Evolutionary conservation across 805 yeast species (phyloP).

Genomic region (Wickerhamiella brachini): DNA sequence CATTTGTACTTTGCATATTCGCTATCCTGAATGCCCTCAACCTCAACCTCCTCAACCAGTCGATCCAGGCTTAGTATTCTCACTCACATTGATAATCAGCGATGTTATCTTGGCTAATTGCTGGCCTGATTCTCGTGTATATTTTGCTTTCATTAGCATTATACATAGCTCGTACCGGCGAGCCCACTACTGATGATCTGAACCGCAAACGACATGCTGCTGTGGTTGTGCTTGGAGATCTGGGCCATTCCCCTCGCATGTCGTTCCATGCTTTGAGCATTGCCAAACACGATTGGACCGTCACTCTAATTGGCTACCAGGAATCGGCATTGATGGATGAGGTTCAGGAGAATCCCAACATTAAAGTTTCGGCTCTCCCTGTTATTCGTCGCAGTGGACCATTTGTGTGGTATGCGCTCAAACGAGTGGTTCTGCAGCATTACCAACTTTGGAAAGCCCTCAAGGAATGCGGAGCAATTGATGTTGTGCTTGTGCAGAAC

Average conservation of each 20-base stretch:
- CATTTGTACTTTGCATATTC: not conserved
- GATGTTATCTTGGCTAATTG: constrained; percentile 1
- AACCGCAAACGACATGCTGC: constrained; percentile 39
- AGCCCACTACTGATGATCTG: constrained; percentile 8
- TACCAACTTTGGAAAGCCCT: constrained; percentile 34
- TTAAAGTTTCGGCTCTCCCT: constrained; percentile 22
- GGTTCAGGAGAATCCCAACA: constrained; percentile 15
- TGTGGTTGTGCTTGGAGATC: constrained; percentile 78
- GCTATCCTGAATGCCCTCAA: not conserved
- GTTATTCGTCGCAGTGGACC: constrained; percentile 26
- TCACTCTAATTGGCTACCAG: constrained; percentile 70
- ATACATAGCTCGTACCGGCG: constrained; percentile 11
- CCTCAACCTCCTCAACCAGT: not conserved
- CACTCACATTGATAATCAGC: not conserved
- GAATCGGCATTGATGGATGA: constrained; percentile 20
- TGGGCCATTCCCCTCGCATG: constrained; percentile 94
- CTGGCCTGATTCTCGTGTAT: constrained; percentile 8
- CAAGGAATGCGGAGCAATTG: constrained; percentile 30
- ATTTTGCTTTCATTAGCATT: constrained; percentile 9
- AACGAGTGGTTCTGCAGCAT: constrained; percentile 49
- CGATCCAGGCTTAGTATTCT: not conserved
- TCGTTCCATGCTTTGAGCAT: constrained; percentile 77
- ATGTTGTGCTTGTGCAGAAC: constrained; percentile 58
- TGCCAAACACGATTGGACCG: constrained; percentile 52
- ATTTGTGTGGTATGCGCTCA: constrained; percentile 40